Conservation (phyloP, 2,329 filamentous ascomycete species). For the Colletotrichum sp. region DNA sequence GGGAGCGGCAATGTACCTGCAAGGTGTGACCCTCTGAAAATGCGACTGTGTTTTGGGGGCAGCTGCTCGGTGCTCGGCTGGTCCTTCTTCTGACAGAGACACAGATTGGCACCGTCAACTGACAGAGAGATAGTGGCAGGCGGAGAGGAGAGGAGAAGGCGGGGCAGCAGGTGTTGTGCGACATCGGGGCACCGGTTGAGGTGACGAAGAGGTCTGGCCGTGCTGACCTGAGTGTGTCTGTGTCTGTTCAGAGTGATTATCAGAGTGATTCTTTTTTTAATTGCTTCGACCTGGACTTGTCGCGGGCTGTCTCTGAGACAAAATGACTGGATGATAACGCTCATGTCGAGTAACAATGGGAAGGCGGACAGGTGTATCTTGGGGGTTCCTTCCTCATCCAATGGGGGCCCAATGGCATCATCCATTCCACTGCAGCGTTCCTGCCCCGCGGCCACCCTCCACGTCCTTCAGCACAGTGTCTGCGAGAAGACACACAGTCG, state of each 20-base stretch:
- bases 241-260: background rate
- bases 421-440: conserved; percentile 4
- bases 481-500: background rate
- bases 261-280: background rate
- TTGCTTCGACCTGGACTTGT: background rate
- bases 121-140: background rate
- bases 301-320: background rate
- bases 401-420: conserved; percentile 1
- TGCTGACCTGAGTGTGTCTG: background rate
- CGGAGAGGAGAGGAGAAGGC: background rate
- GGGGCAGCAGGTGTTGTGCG: background rate
- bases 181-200: background rate
- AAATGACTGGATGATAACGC: background rate
- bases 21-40: conserved; percentile 9
- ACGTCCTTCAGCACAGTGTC: background rate
- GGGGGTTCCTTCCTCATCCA: background rate
- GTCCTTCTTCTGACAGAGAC: background rate
- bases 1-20: conserved; percentile 6
- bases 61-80: background rate
- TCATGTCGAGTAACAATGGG: background rate
- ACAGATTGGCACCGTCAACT: background rate
- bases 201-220: background rate
- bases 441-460: conserved; percentile 6
- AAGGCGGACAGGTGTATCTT: background rate
- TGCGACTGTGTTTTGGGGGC: conserved; percentile 3